Conservation (phyloP, 2,329 filamentous ascomycete genomes). For the Colletotrichum karsti region DNA sequence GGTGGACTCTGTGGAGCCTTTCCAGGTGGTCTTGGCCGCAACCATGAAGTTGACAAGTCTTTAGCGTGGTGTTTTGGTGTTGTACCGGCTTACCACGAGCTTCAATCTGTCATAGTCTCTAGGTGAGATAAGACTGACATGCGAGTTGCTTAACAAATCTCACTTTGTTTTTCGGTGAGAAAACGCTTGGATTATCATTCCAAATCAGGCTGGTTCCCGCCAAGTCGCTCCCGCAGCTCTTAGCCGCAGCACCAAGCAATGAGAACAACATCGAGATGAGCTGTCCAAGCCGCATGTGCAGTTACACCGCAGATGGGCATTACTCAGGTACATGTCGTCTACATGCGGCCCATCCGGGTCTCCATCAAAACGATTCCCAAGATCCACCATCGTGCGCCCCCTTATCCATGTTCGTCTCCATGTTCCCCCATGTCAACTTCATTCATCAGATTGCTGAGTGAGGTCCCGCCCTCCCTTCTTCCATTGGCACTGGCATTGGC, state of each 20-base stretch:
- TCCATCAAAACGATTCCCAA: not conserved
- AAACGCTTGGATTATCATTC: not conserved
- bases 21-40: slow-evolving; percentile 5
- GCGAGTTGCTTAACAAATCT: not conserved
- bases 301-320: not conserved
- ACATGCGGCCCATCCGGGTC: slow-evolving; percentile 21
- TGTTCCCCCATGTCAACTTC: too few relatives aligned
- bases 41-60: not conserved
- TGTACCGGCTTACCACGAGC: not conserved
- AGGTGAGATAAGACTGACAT: not conserved
- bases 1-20: slow-evolving; percentile 15
- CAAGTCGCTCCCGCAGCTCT: not conserved
- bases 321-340: not conserved
- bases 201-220: not conserved
- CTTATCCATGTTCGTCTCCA: not conserved
- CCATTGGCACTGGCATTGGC: too few relatives aligned
- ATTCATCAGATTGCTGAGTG: slow-evolving; percentile 13
- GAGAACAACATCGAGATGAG: not conserved
- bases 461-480: slow-evolving; percentile 1
- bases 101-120: not conserved
- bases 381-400: slow-evolving; percentile 4
- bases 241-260: not conserved
- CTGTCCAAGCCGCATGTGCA: slow-evolving; percentile 9
- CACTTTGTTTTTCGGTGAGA: not conserved
- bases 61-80: not conserved